Base-by-base conservation (phyloP, 495 filamentous ascomycete genomes). In the Neurospora sp. region DNA sequence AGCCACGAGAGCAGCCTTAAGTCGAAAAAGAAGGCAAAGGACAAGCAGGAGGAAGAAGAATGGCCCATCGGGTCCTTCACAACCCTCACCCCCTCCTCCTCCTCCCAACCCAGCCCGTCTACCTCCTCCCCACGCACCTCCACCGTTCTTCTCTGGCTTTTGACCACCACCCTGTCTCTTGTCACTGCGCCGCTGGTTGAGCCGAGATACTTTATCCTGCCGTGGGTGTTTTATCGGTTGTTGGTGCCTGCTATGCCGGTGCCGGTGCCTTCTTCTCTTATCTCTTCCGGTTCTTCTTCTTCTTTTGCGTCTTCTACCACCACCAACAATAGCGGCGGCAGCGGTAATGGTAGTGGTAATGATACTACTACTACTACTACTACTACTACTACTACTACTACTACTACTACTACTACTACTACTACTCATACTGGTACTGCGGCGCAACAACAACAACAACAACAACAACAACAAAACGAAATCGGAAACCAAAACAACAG, bases 151-250 rank as follows among this genome's bases (percentile, higher is more conserved):
- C 83, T 97, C 45, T 94, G 91, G 87, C 83, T 97, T 4, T 81
- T 88, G 12, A 84, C 95, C 0, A 93, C 93, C 0, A 74, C 89
- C 0, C 85, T 96, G 9, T 94, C 92, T 3, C 86, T 98, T 31
- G 79, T 96, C 61, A 94, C 93, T 0, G 94, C 96, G 0, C 94
- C 96, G 3, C 87, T 99, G 2, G 95, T 99, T 12, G 96, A 99
- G 77, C 94, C 94, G 3, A 87, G 96, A 5, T 99, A 99, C 79
- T 95, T 96, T 78, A 95, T 98, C 78, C 85, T 97, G 3, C 94
- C 94, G 0, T 99, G 96, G 96, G 88, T 97, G 38, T 88, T 98
- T 78, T 99, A 94, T 93, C 86, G 96, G 9, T 82, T 97, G 14
- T 89, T 97, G 80, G 81, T 98, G 0, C 92, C 91, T 8, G 76